phyloP scores from a whole-genome alignment of 139 green algal species.

The Picochlorum sp. region DNA sequence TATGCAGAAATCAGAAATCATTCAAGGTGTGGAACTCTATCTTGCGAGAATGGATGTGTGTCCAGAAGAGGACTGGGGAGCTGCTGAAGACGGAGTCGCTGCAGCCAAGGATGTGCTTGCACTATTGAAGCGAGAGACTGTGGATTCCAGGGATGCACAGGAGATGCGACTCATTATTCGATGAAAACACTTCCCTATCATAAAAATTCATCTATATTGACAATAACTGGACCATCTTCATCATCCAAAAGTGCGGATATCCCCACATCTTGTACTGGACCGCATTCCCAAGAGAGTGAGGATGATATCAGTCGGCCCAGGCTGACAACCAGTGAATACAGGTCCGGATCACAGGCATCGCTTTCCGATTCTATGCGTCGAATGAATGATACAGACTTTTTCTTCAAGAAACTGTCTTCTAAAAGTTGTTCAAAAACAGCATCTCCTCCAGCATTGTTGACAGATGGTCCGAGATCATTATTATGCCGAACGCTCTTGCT shows the following conservation, averaged over 20 bases:
- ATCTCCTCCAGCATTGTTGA: neutral
- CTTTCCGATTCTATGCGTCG: conserved; percentile 16
- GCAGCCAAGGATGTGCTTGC: conserved; percentile 11
- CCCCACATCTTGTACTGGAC: no score
- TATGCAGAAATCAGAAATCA: neutral
- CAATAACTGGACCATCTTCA: no score
- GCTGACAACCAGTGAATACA: no score
- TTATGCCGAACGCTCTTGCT: neutral
- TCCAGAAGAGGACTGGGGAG: conserved; percentile 21
- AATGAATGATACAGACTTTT: neutral
- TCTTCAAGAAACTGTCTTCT: conserved; percentile 41
- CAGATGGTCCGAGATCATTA: neutral
- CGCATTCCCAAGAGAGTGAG: no score
- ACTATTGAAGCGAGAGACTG: neutral
- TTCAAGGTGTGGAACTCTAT: neutral
- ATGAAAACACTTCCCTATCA: neutral
- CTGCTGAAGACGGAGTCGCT: conserved; percentile 22
- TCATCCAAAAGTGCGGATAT: conserved; percentile 14
- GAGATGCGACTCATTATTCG: neutral
- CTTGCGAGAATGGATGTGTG: conserved; percentile 26
- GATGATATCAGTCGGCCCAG: no score
- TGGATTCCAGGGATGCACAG: conserved; percentile 30
- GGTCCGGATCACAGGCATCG: conserved; percentile 8
- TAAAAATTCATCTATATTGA: neutral
- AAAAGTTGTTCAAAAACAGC: conserved; percentile 24